These are phyloP conservation scores for Neurospora sp. DNA, from an alignment of 495 filamentous ascomycete genomes.

Conservation along the genomic window DNA sequence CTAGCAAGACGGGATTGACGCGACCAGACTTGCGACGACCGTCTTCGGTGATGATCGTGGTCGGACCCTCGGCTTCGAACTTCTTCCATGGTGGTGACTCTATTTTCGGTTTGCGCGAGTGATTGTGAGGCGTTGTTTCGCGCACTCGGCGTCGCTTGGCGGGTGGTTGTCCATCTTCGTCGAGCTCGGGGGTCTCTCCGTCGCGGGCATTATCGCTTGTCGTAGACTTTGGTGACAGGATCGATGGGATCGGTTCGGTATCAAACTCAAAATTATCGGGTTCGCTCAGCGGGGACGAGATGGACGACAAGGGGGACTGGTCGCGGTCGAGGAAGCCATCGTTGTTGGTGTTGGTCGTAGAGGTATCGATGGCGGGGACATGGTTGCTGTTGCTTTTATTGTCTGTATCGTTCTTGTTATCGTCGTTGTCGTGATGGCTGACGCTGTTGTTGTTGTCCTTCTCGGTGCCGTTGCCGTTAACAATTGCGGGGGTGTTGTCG, in stretches of 20 bases:
- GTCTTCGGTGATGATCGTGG: constrained; percentile 61
- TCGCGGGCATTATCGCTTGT: constrained; percentile 1
- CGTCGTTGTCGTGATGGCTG: background rate
- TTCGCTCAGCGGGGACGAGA: background rate
- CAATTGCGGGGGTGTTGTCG: background rate
- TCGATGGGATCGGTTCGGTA: background rate
- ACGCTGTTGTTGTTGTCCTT: background rate
- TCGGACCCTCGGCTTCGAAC: constrained; percentile 73
- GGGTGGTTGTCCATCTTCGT: constrained; percentile 41
- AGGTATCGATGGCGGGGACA: background rate
- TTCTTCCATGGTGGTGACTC: constrained; percentile 93
- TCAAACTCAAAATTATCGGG: background rate
- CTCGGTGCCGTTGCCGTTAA: background rate
- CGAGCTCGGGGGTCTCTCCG: background rate
- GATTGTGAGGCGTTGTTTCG: constrained; percentile 25
- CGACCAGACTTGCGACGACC: constrained; percentile 80
- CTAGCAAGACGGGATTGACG: constrained; percentile 63
- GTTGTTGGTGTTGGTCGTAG: background rate
- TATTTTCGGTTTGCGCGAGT: constrained; percentile 32
- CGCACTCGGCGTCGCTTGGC: constrained; percentile 64
- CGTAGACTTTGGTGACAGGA: background rate
- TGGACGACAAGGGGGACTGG: background rate
- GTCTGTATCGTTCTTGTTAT: background rate
- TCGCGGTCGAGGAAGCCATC: background rate
- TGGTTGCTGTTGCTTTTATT: background rate